A percentile compares a stretch with the other conserved stretches of the same genome.
These are phyloP conservation scores for Neonectria ditissima DNA, from an alignment of 2,329 filamentous ascomycete genomes.

Conservation along the genomic window DNA sequence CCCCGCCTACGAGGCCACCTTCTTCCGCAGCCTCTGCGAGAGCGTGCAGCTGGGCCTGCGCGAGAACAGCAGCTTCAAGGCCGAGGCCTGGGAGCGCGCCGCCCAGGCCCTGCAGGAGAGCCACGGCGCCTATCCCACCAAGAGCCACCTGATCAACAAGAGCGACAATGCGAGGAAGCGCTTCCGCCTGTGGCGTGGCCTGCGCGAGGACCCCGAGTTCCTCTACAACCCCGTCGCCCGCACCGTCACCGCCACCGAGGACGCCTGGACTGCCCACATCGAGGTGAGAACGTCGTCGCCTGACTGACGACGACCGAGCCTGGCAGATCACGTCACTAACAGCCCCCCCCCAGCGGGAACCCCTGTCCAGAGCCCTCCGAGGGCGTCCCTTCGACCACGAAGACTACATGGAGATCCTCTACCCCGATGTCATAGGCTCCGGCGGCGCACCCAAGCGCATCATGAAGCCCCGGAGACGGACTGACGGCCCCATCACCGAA, in stretches of 20 bases:
- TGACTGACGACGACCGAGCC: not conserved
- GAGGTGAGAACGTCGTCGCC: constrained; percentile 58
- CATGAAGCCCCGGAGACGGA: constrained; percentile 65
- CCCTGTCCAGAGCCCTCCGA: constrained; percentile 67
- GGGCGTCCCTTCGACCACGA: constrained; percentile 71
- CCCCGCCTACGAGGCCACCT: constrained; percentile 68
- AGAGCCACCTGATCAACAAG: constrained; percentile 73
- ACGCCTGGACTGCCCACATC: constrained; percentile 68
- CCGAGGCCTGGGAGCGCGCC: constrained; percentile 70
- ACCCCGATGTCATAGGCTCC: constrained; percentile 70
- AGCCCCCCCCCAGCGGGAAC: constrained; percentile 61
- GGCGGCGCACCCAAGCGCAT: constrained; percentile 70
- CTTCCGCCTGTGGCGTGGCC: constrained; percentile 70
- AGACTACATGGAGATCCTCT: constrained; percentile 70
- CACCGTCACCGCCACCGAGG: constrained; percentile 67
- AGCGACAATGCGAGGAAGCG: constrained; percentile 73
- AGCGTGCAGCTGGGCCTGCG: constrained; percentile 67
- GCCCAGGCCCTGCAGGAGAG: constrained; percentile 65
- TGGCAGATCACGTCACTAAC: constrained; percentile 32
- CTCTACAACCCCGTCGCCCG: constrained; percentile 62
- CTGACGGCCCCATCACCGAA: constrained; percentile 59
- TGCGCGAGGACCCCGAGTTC: constrained; percentile 69
- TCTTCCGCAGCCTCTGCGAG: constrained; percentile 71
- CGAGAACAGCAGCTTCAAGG: constrained; percentile 71
- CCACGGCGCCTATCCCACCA: constrained; percentile 68